A percentile compares a stretch with the other conserved stretches of the same genome.
Evolutionary conservation across 2,329 filamentous ascomycete genomes (phyloP).

Genomic region (Sphaerulina vaccinii): DNA sequence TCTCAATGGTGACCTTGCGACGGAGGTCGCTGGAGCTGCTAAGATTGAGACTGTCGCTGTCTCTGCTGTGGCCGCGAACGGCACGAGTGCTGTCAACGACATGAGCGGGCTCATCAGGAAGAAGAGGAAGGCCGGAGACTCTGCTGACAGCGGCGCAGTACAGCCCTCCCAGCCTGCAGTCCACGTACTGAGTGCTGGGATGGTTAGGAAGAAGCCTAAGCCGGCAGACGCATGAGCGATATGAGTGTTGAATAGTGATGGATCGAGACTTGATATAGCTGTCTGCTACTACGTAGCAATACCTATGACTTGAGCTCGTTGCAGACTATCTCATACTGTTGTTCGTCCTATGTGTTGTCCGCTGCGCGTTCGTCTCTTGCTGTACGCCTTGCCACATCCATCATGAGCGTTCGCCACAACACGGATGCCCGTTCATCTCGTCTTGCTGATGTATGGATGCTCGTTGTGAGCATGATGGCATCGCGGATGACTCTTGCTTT

Average conservation of each 20-base stretch:
- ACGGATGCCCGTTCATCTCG: too few relatives aligned
- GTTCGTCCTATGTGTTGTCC: too few relatives aligned
- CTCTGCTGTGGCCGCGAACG: background rate
- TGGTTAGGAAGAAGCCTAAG: constrained; percentile 61
- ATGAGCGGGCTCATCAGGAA: constrained; percentile 47
- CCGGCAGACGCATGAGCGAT: background rate
- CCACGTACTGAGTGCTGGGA: constrained; percentile 52
- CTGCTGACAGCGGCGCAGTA: constrained; percentile 1
- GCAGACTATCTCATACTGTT: too few relatives aligned
- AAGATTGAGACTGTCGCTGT: constrained; percentile 6
- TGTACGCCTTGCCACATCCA: too few relatives aligned
- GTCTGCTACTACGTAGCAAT: too few relatives aligned
- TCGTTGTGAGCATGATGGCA: too few relatives aligned
- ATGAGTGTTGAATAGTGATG: background rate
- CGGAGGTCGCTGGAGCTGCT: constrained; percentile 25
- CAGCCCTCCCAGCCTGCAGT: constrained; percentile 29
- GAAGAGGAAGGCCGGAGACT: constrained; percentile 48
- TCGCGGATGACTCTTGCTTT: too few relatives aligned
- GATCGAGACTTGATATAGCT: too few relatives aligned
- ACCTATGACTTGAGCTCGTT: too few relatives aligned
- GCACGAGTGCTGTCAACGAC: constrained; percentile 30
- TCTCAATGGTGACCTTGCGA: constrained; percentile 23
- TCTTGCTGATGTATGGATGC: too few relatives aligned
- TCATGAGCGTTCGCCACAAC: too few relatives aligned
- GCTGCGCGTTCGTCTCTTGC: too few relatives aligned